Evolutionary conservation across 129 eudicot species (phyloP), one percentile per base, ranked within the genome.

Genomic region (Ambrosia trifida): DNA sequence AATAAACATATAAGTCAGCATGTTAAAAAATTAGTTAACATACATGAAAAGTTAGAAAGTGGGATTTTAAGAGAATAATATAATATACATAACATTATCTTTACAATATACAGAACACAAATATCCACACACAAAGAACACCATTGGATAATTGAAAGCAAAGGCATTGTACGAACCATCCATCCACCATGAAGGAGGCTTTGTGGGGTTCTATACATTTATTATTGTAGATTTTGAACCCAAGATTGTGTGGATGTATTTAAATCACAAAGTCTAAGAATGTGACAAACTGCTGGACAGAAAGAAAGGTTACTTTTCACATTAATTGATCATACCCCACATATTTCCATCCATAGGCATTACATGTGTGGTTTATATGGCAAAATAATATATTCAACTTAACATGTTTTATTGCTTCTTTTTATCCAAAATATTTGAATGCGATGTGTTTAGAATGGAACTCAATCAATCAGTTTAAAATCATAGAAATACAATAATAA

Each of bases 161-260:
- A 76, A 44, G 72, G 40, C 50, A 17, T 32, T 44, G 61, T 75
- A 66, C 41, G 61, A 18, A 69, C 38, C 49, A 59, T 59, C 40
- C 49, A 59, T 59, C 40, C 65, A 69, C 36, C 20, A 51, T 33
- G 36, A 66, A 41, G 4, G 50, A 66, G 74, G 67, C 51, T 44
- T 31, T 76, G 80, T 56, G 73, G 80, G 74, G 74, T 66, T 66
- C 73, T 30, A 76, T 32, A 52, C 69, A 46, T 68, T 65, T 45
- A 45, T 45, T 19, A 17, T 57, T 67, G 38, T 54, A 61, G 70
- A 52, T 52, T 72, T 64, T 52, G 46, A 64, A 64, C 56, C 69
- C 70, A 77, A 59, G 75, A 76, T 49, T 76, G 64, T 76, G 81
- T 62, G 76, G 76, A 30, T 62, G 81, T 50, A 70, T 50, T 76